Conservation (phyloP, 495 filamentous ascomycete species). For the Aspergillus affinis region DNA sequence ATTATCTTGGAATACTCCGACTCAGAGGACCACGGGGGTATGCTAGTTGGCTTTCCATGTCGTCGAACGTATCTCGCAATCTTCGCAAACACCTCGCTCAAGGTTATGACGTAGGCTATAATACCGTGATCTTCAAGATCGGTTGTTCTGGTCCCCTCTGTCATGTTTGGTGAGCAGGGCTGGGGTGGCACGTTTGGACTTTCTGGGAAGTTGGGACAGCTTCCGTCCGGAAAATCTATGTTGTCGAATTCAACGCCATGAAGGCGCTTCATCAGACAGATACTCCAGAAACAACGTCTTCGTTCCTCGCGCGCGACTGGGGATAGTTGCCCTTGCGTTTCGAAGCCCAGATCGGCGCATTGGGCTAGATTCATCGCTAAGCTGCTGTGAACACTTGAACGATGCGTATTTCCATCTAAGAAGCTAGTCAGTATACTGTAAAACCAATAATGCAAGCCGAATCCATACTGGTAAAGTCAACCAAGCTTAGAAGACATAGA, state of each 20-base stretch:
- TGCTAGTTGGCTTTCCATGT: constrained; percentile 41
- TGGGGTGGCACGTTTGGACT: constrained; percentile 31
- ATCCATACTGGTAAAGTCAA: constrained; percentile 47
- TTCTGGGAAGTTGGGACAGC: constrained; percentile 36
- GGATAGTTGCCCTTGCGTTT: constrained; percentile 25
- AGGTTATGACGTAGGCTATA: constrained; percentile 46
- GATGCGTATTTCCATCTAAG: constrained; percentile 48
- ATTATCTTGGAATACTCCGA: constrained; percentile 51
- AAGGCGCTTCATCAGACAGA: constrained; percentile 46
- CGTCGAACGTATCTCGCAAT: constrained; percentile 45
- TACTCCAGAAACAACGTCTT: constrained; percentile 49
- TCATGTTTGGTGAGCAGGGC: constrained; percentile 21
- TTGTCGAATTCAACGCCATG: constrained; percentile 46
- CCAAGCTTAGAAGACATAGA: constrained; percentile 44
- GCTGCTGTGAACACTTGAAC: constrained; percentile 48
- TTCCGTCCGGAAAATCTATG: constrained; percentile 35
- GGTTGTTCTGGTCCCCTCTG: constrained; percentile 22
- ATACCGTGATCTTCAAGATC: constrained; percentile 45
- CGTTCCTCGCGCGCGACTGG: constrained; percentile 38
- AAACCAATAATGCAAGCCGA: not conserved
- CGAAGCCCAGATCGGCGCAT: constrained; percentile 40
- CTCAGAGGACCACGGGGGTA: constrained; percentile 50
- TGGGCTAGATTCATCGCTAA: constrained; percentile 49
- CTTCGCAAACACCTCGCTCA: constrained; percentile 46
- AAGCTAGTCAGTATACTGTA: not conserved